Evolutionary conservation across 2,329 filamentous ascomycete genomes (phyloP).

Genomic region (Pseudogymnoascus sp.): DNA sequence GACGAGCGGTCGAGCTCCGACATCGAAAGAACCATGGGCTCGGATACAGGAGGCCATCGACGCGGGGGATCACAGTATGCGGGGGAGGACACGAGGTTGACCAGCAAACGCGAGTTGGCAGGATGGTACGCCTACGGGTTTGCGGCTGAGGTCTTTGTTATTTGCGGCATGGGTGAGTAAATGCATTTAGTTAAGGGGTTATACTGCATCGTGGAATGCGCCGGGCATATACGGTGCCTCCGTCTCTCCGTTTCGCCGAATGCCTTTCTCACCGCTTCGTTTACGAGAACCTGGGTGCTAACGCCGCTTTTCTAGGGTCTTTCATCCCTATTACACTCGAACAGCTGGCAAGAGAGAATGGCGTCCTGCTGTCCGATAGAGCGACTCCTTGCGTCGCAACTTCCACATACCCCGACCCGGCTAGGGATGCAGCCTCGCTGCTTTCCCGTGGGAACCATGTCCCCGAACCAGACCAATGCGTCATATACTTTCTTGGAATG

Average conservation of each 20-base stretch:
- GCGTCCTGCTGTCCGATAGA: conserved; percentile 73
- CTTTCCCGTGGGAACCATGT: neutral
- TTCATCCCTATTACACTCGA: conserved; percentile 96
- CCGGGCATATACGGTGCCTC: neutral
- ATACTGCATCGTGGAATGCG: neutral
- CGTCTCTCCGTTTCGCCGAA: neutral
- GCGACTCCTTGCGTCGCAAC: conserved; percentile 66
- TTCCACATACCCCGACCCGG: conserved; percentile 32
- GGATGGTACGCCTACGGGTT: conserved; percentile 98
- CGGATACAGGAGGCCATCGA: conserved; percentile 29
- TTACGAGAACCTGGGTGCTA: conserved; percentile 19
- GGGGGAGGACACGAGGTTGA: conserved; percentile 82
- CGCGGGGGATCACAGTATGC: conserved; percentile 48
- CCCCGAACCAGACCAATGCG: conserved; percentile 52
- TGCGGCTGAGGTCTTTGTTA: conserved; percentile 92
- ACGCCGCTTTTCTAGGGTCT: conserved; percentile 50
- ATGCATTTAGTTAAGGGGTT: conserved; percentile 1
- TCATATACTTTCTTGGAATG: conserved; percentile 72
- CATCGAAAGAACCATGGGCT: conserved; percentile 28
- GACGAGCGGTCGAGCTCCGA: conserved; percentile 53
- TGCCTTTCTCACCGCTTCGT: conserved; percentile 14
- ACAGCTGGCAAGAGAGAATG: conserved; percentile 85
- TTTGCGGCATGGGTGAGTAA: conserved; percentile 72
- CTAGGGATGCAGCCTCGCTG: conserved; percentile 20
- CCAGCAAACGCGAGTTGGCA: conserved; percentile 75